Base-by-base conservation (phyloP, 2,329 filamentous ascomycete genomes). In the Pseudonectria foliicola region DNA sequence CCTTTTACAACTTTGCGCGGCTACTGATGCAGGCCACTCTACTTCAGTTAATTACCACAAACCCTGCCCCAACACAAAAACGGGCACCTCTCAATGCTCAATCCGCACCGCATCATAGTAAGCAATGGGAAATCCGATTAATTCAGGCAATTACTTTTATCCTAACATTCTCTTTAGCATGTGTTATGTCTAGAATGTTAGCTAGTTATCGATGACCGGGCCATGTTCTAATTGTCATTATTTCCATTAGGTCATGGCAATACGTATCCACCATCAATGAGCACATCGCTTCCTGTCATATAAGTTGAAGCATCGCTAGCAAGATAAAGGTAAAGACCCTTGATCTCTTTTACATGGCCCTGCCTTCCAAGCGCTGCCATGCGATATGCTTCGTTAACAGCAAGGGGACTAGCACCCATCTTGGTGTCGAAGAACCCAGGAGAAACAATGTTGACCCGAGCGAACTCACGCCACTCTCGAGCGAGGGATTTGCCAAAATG, bases 271-370 rank as follows among this genome's bases (percentile, higher is more conserved):
- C 58, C 58, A 29, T 72, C 68, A 42, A 72, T 66, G 31, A 71
- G 38, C 23, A 71, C 47, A 44, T 72, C 68, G 31, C 63, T 60
- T 28, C 69, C 69, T 10, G 69, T 73, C 47, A 63, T 69, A 52
- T 71, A 73, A 12, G 62, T 66, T 24, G 59, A 63, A 2, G 70
- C 70, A 39, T 71, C 67, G 18, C 67, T 70, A n/a, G 65, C 66
- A 21, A 73, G 56, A 48, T 73, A 73, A 25, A 74, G 54, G 44
- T 73, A 75, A 11, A 70, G 55, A 5, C 74, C 77, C 67, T 80
- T 81, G 44, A 81, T 62, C 62, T 81, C 77, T 63, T 77, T 78
- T 4, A 76, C 75, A 49, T 81, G 70, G 16, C 73, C 77, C 42
- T 79, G 69, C 40, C 77, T 68, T 25, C 74, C 69, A 12, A 73